Evolutionary conservation across 306 rosid genomes (phyloP), one percentile per base, ranked within the genome.

Genomic region (Fragaria vesca): DNA sequence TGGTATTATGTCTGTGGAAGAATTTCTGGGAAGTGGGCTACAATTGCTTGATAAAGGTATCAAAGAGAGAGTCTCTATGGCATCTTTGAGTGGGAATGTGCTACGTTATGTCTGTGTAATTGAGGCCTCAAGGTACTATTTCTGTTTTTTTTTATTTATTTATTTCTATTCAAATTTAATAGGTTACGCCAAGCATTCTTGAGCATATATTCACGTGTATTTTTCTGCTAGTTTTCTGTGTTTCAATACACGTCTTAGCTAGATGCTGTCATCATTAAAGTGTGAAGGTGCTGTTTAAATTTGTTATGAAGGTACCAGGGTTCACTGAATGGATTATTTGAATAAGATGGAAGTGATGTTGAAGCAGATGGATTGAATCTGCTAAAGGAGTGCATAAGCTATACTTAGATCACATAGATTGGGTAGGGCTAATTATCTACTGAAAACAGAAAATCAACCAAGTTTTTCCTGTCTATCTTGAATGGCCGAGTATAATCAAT

Each of bases 41-140:
- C 69, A 54, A 58, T 60, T 79, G 73, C 90, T 92, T 30, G 95
- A 94, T 81, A 83, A 80, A 62, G 85, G 80, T 84, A 86, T 94
- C 74, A 88, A 92, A 85, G 90, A 88, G 76, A 90, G 97, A 86
- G 98, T 94, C 74, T 78, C 77, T 71, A 85, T 87, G 87, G 98
- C 98, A 66, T 85, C 97, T 74, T 86, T 80, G 68, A 87, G 84
- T 26, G 97, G 94, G 79, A 89, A 89, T 72, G 98, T 92, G 72
- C 76, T 94, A 66, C 97, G 98, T 68, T 94, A 92, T 83, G 97
- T 90, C 69, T 94, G 97, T 65, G 80, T 87, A 75, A 86, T 94
- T 66, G 89, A 87, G 81, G 87, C 85, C 18, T 85, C 93, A 77
- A 89, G 97, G 97, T 90, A 78, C 30, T 62, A 45, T 54, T 80